Conservation (phyloP, 306 rosid species). For the Arachis hypogaea region DNA sequence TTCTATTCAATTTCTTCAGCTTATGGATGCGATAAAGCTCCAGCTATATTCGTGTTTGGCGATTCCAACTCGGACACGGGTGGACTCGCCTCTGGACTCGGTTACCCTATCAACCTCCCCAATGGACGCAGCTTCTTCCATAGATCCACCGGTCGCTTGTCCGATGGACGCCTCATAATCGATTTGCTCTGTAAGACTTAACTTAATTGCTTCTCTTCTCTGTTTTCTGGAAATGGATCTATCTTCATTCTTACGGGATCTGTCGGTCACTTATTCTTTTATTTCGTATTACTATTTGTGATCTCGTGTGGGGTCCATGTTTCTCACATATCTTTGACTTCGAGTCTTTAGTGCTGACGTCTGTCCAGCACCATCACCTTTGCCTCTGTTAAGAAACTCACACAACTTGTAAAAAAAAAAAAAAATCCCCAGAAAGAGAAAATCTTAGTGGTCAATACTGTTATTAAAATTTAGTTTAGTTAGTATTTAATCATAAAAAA, state of each 20-base stretch:
- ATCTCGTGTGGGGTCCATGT: neutral
- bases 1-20: neutral
- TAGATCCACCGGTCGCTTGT: constrained; percentile 83
- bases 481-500: too few species aligned
- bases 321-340: neutral
- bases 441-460: too few species aligned
- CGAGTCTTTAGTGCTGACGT: neutral
- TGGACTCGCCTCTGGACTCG: constrained; percentile 88
- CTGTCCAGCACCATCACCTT: neutral
- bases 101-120: constrained; percentile 71
- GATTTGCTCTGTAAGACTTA: constrained; percentile 73
- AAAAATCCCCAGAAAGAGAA: too few species aligned
- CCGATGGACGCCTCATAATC: constrained; percentile 83
- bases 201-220: neutral
- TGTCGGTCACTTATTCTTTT: neutral
- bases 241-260: too few species aligned
- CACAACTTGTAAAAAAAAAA: neutral
- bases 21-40: constrained; percentile 40
- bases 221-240: neutral
- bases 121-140: constrained; percentile 84
- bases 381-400: neutral
- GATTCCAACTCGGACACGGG: constrained; percentile 99
- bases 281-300: neutral
- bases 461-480: too few species aligned
- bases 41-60: constrained; percentile 74